Percentiles rank a stretch among this genome's conserved stretches.
Conservation (phyloP, 495 filamentous ascomycete genomes). For the Friedmanniomyces endolithicus region DNA sequence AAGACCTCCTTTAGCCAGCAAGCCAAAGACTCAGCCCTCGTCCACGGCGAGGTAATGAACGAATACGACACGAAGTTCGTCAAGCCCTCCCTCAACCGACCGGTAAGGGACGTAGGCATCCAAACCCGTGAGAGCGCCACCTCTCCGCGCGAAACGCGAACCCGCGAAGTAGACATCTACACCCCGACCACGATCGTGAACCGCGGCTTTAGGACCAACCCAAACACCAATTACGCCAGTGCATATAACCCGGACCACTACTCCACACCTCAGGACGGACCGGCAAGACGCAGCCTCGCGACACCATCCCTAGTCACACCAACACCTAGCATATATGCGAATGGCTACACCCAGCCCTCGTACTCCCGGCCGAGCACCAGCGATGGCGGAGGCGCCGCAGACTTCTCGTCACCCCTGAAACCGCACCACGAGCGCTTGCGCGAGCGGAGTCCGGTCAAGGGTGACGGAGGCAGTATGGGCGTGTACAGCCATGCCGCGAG, state of each 20-base stretch:
- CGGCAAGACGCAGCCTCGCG: neutral
- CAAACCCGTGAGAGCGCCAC: slow-evolving; percentile 38
- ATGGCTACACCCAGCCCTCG: slow-evolving; percentile 20
- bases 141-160: slow-evolving; percentile 20
- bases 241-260: slow-evolving; percentile 60
- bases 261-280: slow-evolving; percentile 19
- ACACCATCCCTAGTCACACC: slow-evolving; percentile 8
- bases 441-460: slow-evolving; percentile 26
- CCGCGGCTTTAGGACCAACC: slow-evolving; percentile 69
- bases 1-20: slow-evolving; percentile 66
- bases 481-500: slow-evolving; percentile 70
- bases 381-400: slow-evolving; percentile 20
- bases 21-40: slow-evolving; percentile 65
- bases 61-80: slow-evolving; percentile 96
- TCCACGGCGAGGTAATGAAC: slow-evolving; percentile 82
- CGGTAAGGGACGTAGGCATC: slow-evolving; percentile 71
- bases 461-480: slow-evolving; percentile 70
- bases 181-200: slow-evolving; percentile 68
- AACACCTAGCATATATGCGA: slow-evolving; percentile 10
- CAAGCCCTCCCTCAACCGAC: slow-evolving; percentile 69
- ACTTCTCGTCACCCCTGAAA: slow-evolving; percentile 42
- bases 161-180: slow-evolving; percentile 50
- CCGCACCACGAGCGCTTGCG: slow-evolving; percentile 23
- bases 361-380: slow-evolving; percentile 21
- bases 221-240: slow-evolving; percentile 75